phyloP scores from a whole-genome alignment of 148 eudicot species.

The Cornus controversa region DNA sequence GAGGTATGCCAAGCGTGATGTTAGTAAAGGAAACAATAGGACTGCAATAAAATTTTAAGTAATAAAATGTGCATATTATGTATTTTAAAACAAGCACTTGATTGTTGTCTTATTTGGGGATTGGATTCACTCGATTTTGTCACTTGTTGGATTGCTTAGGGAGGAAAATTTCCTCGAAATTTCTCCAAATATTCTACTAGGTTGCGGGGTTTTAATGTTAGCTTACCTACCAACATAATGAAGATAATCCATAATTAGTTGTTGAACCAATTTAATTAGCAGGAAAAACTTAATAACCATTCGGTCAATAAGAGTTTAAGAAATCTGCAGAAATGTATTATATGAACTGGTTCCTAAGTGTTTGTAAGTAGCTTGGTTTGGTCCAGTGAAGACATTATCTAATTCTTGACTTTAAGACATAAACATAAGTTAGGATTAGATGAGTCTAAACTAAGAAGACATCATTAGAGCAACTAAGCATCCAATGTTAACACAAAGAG shows the following conservation, averaged over 20 bases:
- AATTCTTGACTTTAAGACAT: not conserved
- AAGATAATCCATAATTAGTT: not conserved
- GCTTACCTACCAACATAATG: not conserved
- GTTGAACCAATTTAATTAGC: not conserved
- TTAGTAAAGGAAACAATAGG: not conserved
- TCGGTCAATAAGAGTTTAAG: not conserved
- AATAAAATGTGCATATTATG: too few relatives aligned
- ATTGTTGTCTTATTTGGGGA: not conserved
- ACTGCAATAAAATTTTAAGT: not conserved
- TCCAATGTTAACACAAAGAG: not conserved
- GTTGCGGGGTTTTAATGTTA: not conserved
- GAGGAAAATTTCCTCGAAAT: not conserved
- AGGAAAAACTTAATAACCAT: not conserved
- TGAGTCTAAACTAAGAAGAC: not conserved
- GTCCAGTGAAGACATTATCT: not conserved
- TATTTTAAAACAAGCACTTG: not conserved
- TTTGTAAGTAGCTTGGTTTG: not conserved
- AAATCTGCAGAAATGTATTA: too few relatives aligned
- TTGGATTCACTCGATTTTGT: not conserved
- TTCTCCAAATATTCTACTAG: not conserved
- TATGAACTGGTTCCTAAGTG: not conserved
- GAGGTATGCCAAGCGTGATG: not conserved
- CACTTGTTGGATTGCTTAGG: not conserved
- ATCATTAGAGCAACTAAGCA: not conserved
- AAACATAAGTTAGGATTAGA: too few relatives aligned